Evolutionary conservation across 345 rosid species (phyloP).

Genomic region (Salix exigua): DNA sequence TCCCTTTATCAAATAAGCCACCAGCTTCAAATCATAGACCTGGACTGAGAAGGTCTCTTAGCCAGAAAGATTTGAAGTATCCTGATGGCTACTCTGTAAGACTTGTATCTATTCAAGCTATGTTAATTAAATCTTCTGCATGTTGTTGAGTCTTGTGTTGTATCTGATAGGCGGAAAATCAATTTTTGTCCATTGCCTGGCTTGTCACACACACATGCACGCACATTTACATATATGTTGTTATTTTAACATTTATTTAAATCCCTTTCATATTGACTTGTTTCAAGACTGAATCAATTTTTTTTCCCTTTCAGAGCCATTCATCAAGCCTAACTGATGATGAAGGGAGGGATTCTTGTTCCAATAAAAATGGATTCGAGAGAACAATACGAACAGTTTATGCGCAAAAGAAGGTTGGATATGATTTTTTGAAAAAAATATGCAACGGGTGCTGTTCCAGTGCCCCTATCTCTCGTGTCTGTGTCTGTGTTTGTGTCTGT

Average conservation of each 20-base stretch:
- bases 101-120: constrained; percentile 14
- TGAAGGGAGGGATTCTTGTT: constrained; percentile 54
- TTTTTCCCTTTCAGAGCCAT: constrained; percentile 58
- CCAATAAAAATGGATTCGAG: constrained; percentile 47
- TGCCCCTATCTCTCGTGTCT: neutral
- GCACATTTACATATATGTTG: neutral
- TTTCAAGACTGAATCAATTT: neutral
- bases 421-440: constrained; percentile 10
- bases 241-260: neutral
- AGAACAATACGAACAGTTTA: constrained; percentile 66
- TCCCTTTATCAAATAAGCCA: constrained; percentile 31
- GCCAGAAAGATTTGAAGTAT: constrained; percentile 66
- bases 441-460: neutral
- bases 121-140: neutral
- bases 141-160: constrained; percentile 3
- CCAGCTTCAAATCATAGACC: constrained; percentile 44
- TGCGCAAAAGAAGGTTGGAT: constrained; percentile 69
- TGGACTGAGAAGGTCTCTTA: constrained; percentile 57
- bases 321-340: constrained; percentile 90
- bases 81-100: constrained; percentile 91
- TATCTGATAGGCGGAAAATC: neutral
- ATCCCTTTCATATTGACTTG: neutral
- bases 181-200: neutral
- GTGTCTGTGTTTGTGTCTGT: neutral
- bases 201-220: neutral